Evolutionary conservation across 2,329 filamentous ascomycete species (phyloP), one percentile per base, ranked within the genome.

Genomic region (Cercospora zeae-maydis): DNA sequence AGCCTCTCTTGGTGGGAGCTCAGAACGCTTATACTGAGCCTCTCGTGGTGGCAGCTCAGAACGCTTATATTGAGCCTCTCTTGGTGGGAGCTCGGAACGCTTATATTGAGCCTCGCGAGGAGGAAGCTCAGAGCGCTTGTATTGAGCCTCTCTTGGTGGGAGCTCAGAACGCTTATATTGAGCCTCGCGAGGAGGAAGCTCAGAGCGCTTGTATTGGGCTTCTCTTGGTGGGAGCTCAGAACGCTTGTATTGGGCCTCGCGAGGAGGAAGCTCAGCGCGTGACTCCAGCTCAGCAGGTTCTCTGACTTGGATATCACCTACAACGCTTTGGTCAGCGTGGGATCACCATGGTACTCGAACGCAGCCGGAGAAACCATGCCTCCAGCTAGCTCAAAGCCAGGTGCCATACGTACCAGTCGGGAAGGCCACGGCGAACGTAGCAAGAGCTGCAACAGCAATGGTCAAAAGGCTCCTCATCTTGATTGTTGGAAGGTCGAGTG

Each of bases 381-480:
- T 34, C 31, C 3, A 27, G 24, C 24, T 27, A 27, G 24, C 24
- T 27, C 24, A 27, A 27, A 3, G 3, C 6, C 24, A 27, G 24
- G 24, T 27, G 24, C 24, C 24, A 27, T 42, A 42, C 47, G 4
- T 51, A 52, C 27, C 49, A 21, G 31, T 34, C 5, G 49, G 49
- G 3, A 33, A 52, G 14, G 49, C 49, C 27, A 7, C 49, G n/a
- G 49, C 49, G 19, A 31, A 7, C 6, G 49, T 34, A 0, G 49
- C 49, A 10, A 52, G 49, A 5, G 49, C 49, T 33, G 49, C 49
- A 16, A 52, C 5, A 21, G 49, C 49, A 10, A 52, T 52, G 27
- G 49, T 52, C 49, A 52, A 52, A 31, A 27, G 27, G 49, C 49
- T 52, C 49, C n/a, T 52, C 49, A 52, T 52, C 14, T 52, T 52